Evolutionary conservation across 768 basidiomycete genomes (phyloP).

Genomic region (Mycena capillaripes): DNA sequence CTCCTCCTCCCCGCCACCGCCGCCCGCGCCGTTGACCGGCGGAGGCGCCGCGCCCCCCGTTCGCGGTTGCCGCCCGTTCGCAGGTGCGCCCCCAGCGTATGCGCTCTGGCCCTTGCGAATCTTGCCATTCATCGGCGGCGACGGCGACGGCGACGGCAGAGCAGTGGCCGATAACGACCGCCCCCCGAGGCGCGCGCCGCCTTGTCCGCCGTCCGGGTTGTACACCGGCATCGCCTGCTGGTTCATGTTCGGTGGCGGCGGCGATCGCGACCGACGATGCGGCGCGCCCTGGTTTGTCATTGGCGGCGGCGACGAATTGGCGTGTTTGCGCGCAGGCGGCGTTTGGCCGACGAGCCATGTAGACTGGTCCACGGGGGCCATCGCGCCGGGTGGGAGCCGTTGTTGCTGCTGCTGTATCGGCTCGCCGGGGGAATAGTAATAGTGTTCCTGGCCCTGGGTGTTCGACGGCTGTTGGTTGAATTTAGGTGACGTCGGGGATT

Average conservation of each 20-base stretch:
- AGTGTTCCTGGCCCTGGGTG: conserved; percentile 48
- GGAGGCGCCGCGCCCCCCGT: conserved; percentile 34
- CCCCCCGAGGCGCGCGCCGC: conserved; percentile 59
- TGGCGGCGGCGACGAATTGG: conserved; percentile 50
- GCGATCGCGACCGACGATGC: conserved; percentile 65
- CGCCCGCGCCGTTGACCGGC: conserved; percentile 45
- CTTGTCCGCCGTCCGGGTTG: conserved; percentile 39
- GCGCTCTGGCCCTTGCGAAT: conserved; percentile 76
- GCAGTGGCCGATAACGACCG: conserved; percentile 83
- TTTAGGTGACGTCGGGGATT: conserved; percentile 39
- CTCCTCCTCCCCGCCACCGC: conserved; percentile 69
- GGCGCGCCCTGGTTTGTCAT: conserved; percentile 33
- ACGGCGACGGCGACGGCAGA: conserved; percentile 49
- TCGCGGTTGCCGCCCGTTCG: conserved; percentile 50
- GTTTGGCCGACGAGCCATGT: conserved; percentile 39
- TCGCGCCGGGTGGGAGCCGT: conserved; percentile 72
- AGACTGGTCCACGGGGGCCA: conserved; percentile 65
- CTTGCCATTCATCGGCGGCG: conserved; percentile 62
- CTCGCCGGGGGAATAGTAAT: conserved; percentile 54
- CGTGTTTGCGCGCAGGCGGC: conserved; percentile 36
- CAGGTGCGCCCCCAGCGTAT: conserved; percentile 65
- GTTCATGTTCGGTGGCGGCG: conserved; percentile 56
- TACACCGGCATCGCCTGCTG: conserved; percentile 53
- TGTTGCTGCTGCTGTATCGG: conserved; percentile 47
- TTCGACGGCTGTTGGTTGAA: conserved; percentile 23